Base-by-base conservation (phyloP, 805 yeast species). In the Metschnikowia borealis region DNA sequence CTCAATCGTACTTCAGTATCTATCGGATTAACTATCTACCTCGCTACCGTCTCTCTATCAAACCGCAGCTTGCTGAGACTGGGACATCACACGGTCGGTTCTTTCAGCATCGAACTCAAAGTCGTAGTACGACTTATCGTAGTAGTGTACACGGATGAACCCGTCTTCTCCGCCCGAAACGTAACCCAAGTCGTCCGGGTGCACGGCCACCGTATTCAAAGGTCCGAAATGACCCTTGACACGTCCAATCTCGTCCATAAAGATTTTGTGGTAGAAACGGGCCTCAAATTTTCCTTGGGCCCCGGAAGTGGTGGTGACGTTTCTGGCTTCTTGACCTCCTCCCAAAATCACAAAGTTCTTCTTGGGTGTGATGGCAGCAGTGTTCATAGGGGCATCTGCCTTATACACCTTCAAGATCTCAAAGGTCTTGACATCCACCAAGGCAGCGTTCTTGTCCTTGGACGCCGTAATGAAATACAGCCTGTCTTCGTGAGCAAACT, bases 111-210 rank as follows among this genome's bases (percentile, higher is more conserved):
- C 97, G 65, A 88, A 91, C 66, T 84, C 84, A 74, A 94, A 94
- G 58, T 94, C 98, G 69, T 80, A 91, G 75, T 92, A 94, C 17
- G 89, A 79, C 73, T 89, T 89, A 66, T 91, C 97, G 72, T 90
- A 94, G 61, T 85, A 84, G 71, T 94, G 97, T 55, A 94, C 80
- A 75, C 99, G 89, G 55, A 94, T 87, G 64, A 82, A 89, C 70
- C 99, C 99, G 76, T 94, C 99, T 78, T 94, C 99, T 66, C 97
- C 96, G 46, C 99, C 99, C 52, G 96, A 85, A n/a, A 95, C 91
- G 68, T 87, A 94, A 44, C 92, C 85, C 33, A 86, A 81, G 50
- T 98, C 99, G 62, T 84, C 85, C 50, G 99, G 99, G 70, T 90
- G 96, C 48, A 89, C 87, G 32, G 96, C 96, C 55, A 94, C 80